Evolutionary conservation across 2,329 filamentous ascomycete species (phyloP).

Genomic region (Diaporthe caulivora): DNA sequence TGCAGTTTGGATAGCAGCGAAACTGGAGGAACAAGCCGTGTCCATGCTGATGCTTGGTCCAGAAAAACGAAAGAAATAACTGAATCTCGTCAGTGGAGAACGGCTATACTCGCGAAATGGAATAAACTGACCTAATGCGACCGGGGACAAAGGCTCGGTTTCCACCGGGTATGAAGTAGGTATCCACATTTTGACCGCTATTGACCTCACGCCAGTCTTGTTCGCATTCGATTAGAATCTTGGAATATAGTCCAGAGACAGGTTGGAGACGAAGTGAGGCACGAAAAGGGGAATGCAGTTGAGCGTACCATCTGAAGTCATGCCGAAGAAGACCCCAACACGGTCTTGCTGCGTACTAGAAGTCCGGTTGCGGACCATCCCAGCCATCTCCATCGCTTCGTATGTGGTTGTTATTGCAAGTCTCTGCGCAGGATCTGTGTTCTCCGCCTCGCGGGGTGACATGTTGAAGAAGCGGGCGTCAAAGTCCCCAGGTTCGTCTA

Average conservation of each 20-base stretch:
- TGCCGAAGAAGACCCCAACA: slow-evolving; percentile 75
- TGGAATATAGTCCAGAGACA: slow-evolving; percentile 42
- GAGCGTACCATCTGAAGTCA: slow-evolving; percentile 62
- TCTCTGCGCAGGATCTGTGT: slow-evolving; percentile 37
- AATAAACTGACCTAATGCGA: slow-evolving; percentile 45
- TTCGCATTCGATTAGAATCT: slow-evolving; percentile 13
- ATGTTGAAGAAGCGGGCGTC: slow-evolving; percentile 39
- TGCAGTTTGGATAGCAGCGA: slow-evolving; percentile 56
- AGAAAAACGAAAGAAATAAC: slow-evolving; percentile 51
- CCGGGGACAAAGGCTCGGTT: slow-evolving; percentile 47
- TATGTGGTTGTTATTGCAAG: slow-evolving; percentile 29
- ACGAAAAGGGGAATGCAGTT: not conserved
- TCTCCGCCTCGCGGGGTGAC: slow-evolving; percentile 33
- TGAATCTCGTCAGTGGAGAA: not conserved
- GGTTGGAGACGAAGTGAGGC: not conserved
- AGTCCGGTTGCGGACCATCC: slow-evolving; percentile 47
- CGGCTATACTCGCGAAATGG: not conserved
- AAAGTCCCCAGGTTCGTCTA: slow-evolving; percentile 30
- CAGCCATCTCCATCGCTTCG: slow-evolving; percentile 57
- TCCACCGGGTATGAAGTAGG: slow-evolving; percentile 46
- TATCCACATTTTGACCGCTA: slow-evolving; percentile 52
- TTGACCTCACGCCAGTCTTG: slow-evolving; percentile 67
- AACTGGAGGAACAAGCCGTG: slow-evolving; percentile 53
- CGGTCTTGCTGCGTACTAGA: slow-evolving; percentile 51
- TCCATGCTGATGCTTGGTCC: slow-evolving; percentile 52